Base-by-base conservation (phyloP, 805 yeast genomes). In the Hanseniaspora taiwanica region DNA sequence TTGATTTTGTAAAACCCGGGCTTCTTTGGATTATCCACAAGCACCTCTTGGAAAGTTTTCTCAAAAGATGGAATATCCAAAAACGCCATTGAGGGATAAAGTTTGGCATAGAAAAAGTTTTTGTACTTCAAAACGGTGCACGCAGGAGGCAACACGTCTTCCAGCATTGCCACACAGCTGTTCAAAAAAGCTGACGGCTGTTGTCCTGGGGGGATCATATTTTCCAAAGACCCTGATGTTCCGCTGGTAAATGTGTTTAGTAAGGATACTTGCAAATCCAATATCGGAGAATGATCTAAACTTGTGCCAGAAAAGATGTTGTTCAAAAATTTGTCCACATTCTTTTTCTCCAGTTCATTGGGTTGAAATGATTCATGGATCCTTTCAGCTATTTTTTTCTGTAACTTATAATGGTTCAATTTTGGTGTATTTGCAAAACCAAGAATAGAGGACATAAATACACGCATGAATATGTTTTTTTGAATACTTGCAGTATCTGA, bases 401-500 rank as follows among this genome's bases (percentile, higher is more conserved):
- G n/a, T n/a, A n/a, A n/a, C n/a, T n/a, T n/a, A n/a, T n/a, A n/a
- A n/a, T n/a, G n/a, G n/a, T n/a, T n/a, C n/a, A n/a, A 8, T 29
- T 29, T 29, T 16, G 5, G 52, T 51, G 9, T 25, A 5, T 13
- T 12, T 3, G 46, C 7, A 56, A 51, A 21, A 50, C 49, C 32
- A 54, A 44, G 32, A 2, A 53, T 46, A 1, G 61, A 53, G 2
- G 60, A 52, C 19, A 56, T 45, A 17, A 55, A 40, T 2, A 51
- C 43, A 16, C 56, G 49, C n/a, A 56, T 35, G 35, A 54, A 55
- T 21, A 44, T 50, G 45, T 58, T 61, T 33, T 54, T 55, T 7
- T 52, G 44, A 5, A 58, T 45, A n/a, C 51, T 48, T 35, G 50
- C 56, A 38, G 54, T 54, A 38, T 55, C 62, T 5, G 61, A 54